These are phyloP conservation scores for Tardiomyces depauwii DNA, from an alignment of 1,139 yeast genomes.

Conservation along the genomic window DNA sequence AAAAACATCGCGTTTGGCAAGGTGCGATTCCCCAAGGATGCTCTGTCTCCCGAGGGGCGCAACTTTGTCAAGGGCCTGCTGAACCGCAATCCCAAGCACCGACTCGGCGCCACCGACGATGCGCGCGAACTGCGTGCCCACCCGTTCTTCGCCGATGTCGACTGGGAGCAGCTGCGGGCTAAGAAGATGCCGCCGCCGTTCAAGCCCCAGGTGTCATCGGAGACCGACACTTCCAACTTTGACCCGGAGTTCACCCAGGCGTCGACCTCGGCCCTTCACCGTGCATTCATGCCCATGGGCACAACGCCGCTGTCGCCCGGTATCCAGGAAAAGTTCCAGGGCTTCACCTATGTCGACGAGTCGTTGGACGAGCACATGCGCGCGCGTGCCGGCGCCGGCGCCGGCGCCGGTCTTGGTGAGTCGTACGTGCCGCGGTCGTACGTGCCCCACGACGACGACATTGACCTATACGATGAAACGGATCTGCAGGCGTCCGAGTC, in stretches of 20 bases:
- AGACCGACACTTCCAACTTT: constrained; percentile 86
- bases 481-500: constrained; percentile 24
- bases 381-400: constrained; percentile 10
- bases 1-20: constrained; percentile 95
- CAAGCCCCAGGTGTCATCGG: constrained; percentile 68
- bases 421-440: constrained; percentile 15
- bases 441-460: constrained; percentile 21
- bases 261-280: no score
- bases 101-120: constrained; percentile 81
- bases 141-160: constrained; percentile 80
- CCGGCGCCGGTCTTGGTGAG: constrained; percentile 9
- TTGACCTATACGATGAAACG: constrained; percentile 27
- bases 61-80: constrained; percentile 82
- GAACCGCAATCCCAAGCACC: constrained; percentile 73
- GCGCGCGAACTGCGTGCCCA: constrained; percentile 93
- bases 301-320: constrained; percentile 88
- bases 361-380: constrained; percentile 77
- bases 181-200: constrained; percentile 60
- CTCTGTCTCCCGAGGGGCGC: constrained; percentile 87
- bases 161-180: constrained; percentile 74
- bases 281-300: constrained; percentile 27
- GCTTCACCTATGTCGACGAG: constrained; percentile 92
- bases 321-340: constrained; percentile 90
- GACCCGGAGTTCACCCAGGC: constrained; percentile 89
- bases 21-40: constrained; percentile 93